Conservation (phyloP, 306 rosid genomes). For the Quercus alba region DNA sequence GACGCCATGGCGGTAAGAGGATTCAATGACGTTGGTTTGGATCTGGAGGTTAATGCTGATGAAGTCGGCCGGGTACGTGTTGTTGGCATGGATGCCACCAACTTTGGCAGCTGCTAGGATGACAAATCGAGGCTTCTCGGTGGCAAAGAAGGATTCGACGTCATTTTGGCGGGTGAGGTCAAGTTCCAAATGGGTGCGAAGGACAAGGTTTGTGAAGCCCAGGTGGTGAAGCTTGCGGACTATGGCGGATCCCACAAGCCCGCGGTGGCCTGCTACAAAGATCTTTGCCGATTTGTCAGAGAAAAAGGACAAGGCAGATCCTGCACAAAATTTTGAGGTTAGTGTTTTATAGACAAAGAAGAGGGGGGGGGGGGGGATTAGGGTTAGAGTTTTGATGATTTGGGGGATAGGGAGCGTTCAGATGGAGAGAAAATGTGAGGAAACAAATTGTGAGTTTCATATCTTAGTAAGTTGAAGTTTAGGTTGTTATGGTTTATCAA, state of each 20-base stretch:
- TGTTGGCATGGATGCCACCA: constrained; percentile 97
- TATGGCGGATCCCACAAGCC: constrained; percentile 92
- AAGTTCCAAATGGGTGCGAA: constrained; percentile 71
- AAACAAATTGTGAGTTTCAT: neutral
- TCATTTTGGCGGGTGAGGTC: constrained; percentile 83
- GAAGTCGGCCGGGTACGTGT: constrained; percentile 90
- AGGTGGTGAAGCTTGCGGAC: constrained; percentile 65
- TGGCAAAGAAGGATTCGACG: constrained; percentile 81
- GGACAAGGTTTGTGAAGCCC: constrained; percentile 68
- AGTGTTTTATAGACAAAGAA: neutral
- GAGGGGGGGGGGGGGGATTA: neutral
- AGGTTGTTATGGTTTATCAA: neutral
- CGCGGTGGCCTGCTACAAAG: constrained; percentile 94
- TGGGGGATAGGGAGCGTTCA: neutral
- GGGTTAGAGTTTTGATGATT: constrained; percentile 6
- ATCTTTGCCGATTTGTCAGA: constrained; percentile 78
- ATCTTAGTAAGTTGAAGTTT: neutral
- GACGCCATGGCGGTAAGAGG: constrained; percentile 64
- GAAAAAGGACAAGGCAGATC: constrained; percentile 42
- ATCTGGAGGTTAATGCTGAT: constrained; percentile 86
- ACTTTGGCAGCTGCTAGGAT: constrained; percentile 97
- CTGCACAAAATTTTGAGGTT: constrained; percentile 11
- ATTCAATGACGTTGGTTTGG: constrained; percentile 82
- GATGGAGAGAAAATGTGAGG: constrained; percentile 9
- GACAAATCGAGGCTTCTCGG: constrained; percentile 68